A percentile compares a stretch with the other conserved stretches of the same genome.
Conservation (phyloP, 2,329 filamentous ascomycete species). For the Arthrobotrys musiformis region DNA sequence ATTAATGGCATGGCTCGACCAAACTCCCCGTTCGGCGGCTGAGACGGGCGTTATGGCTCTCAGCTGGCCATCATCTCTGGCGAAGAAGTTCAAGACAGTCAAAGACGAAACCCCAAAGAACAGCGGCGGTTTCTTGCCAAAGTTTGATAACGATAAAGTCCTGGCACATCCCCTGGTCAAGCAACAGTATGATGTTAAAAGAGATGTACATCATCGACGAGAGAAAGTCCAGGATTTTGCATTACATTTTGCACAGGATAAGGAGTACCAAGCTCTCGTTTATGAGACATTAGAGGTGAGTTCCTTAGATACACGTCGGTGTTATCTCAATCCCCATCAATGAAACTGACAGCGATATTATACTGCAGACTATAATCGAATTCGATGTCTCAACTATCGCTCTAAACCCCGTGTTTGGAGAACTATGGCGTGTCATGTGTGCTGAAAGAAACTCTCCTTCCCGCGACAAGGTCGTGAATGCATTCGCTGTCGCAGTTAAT, state of each 20-base stretch:
- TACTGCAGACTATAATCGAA: constrained; percentile 64
- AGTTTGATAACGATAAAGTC: constrained; percentile 36
- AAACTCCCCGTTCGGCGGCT: constrained; percentile 10
- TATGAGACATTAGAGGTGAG: constrained; percentile 53
- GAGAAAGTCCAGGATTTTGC: constrained; percentile 42
- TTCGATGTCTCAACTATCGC: constrained; percentile 65
- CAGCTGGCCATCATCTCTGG: constrained; percentile 35
- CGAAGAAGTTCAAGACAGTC: constrained; percentile 48
- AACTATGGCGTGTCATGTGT: constrained; percentile 67
- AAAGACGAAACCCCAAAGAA: constrained; percentile 53
- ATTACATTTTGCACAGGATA: constrained; percentile 29
- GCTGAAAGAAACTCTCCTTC: constrained; percentile 64
- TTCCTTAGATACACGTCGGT: too few species aligned
- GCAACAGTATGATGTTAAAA: constrained; percentile 41
- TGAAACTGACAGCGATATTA: background rate
- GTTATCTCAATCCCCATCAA: background rate
- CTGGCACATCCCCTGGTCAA: constrained; percentile 11
- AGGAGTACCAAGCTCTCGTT: constrained; percentile 27
- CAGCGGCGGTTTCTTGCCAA: constrained; percentile 48
- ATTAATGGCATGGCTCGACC: constrained; percentile 52
- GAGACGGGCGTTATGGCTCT: constrained; percentile 44
- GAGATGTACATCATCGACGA: constrained; percentile 44
- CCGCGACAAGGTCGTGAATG: constrained; percentile 64
- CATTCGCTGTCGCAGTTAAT: constrained; percentile 64
- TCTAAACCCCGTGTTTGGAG: constrained; percentile 67